Percentiles rank a stretch among this genome's conserved stretches.
phyloP scores from a whole-genome alignment of 148 eudicot genomes.

The Rhododendron vialii region DNA sequence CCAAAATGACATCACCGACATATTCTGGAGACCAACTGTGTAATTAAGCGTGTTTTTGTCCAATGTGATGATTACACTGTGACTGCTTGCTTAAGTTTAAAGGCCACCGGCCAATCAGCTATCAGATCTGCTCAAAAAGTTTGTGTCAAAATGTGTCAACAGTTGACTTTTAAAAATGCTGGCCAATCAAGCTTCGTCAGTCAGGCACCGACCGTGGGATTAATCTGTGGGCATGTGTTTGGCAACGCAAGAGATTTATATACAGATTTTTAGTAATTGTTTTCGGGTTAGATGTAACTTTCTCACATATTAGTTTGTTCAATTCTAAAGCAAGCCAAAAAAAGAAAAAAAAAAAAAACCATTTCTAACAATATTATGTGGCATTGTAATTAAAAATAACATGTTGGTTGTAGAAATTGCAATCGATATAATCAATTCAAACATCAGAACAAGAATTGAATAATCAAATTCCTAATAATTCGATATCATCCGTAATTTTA shows the following conservation, averaged over 20 bases:
- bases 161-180: not conserved
- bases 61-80: not conserved
- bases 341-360: no score
- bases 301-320: not conserved
- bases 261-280: not conserved
- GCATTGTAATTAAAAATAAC: no score
- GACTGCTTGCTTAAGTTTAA: not conserved
- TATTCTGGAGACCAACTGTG: not conserved
- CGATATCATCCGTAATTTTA: no score
- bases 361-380: not conserved
- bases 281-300: constrained; percentile 2
- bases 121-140: not conserved
- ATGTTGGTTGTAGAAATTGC: not conserved
- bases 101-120: not conserved
- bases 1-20: not conserved
- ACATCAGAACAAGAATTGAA: no score
- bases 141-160: not conserved
- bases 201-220: not conserved
- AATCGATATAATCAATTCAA: not conserved
- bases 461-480: no score
- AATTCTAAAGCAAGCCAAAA: constrained; percentile 6
- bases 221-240: not conserved
- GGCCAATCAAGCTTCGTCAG: constrained; percentile 3
- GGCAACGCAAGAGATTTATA: not conserved
- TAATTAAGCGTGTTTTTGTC: not conserved